Conservation (phyloP, 495 filamentous ascomycete species). For the Penicillium fimorum region DNA sequence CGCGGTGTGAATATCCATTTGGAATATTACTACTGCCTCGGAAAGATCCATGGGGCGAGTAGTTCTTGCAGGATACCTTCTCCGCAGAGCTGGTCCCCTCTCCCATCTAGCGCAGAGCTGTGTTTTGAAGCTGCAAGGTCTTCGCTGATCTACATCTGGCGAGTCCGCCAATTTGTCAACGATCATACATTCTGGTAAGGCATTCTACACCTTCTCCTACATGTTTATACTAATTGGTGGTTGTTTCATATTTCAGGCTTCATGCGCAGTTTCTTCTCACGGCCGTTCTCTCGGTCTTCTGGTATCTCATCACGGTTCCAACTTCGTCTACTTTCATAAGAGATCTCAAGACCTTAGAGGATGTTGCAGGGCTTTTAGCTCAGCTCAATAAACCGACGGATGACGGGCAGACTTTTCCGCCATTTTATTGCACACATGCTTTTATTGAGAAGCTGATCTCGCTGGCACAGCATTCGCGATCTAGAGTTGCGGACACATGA, state of each 20-base stretch:
- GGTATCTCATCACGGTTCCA: slow-evolving; percentile 20
- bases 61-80: slow-evolving; percentile 7
- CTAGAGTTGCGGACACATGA: background rate
- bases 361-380: slow-evolving; percentile 12
- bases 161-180: slow-evolving; percentile 23
- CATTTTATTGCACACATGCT: slow-evolving; percentile 19
- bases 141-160: slow-evolving; percentile 26
- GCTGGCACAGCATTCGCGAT: slow-evolving; percentile 10
- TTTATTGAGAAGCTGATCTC: slow-evolving; percentile 20
- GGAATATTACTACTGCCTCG: slow-evolving; percentile 32
- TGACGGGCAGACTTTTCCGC: slow-evolving; percentile 18
- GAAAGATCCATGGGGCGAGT: slow-evolving; percentile 29
- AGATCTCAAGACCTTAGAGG: slow-evolving; percentile 23
- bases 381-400: background rate
- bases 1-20: slow-evolving; percentile 30
- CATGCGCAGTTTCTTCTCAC: slow-evolving; percentile 29
- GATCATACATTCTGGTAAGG: slow-evolving; percentile 28
- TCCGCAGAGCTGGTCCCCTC: slow-evolving; percentile 6
- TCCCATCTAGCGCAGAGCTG: slow-evolving; percentile 28
- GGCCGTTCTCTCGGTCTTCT: slow-evolving; percentile 23
- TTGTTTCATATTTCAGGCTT: slow-evolving; percentile 16
- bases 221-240: background rate
- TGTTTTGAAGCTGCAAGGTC: slow-evolving; percentile 27
- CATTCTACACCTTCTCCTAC: background rate
- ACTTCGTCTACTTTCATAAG: slow-evolving; percentile 13